A percentile compares a stretch with the other conserved stretches of the same genome.
Evolutionary conservation across 2,329 filamentous ascomycete genomes (phyloP).

Genomic region (Sporothrix pseudoabietina): DNA sequence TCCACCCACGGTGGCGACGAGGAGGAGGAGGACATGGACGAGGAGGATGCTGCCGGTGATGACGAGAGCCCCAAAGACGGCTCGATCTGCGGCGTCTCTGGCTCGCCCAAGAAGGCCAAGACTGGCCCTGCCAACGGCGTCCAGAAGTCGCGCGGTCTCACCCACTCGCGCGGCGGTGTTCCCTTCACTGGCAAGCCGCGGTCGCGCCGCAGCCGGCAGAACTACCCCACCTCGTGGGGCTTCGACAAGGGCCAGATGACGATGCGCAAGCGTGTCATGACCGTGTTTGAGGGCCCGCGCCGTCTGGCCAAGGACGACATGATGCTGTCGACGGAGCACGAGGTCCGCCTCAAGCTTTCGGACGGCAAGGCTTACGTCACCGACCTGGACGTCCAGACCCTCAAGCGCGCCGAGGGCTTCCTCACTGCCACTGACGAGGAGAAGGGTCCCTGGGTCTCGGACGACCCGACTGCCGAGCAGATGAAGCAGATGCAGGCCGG

Average conservation of each 20-base stretch:
- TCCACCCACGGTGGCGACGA: constrained; percentile 46
- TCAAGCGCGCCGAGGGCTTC: constrained; percentile 85
- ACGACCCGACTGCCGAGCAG: constrained; percentile 67
- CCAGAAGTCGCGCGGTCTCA: constrained; percentile 71
- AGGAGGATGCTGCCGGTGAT: constrained; percentile 57
- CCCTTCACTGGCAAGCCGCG: constrained; percentile 57
- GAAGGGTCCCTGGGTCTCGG: constrained; percentile 79
- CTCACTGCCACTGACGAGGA: constrained; percentile 79
- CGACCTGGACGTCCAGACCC: constrained; percentile 86
- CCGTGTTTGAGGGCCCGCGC: constrained; percentile 84
- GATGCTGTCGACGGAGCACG: constrained; percentile 95
- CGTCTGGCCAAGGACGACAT: constrained; percentile 97
- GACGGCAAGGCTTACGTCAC: constrained; percentile 82
- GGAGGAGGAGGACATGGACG: constrained; percentile 51
- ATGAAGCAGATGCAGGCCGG: constrained; percentile 54
- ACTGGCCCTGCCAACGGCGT: constrained; percentile 59
- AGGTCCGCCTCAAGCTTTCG: constrained; percentile 81
- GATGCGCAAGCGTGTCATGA: constrained; percentile 95
- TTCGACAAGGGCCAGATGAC: constrained; percentile 92
- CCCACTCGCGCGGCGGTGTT: constrained; percentile 74
- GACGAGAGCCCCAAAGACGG: constrained; percentile 47
- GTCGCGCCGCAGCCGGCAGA: constrained; percentile 86
- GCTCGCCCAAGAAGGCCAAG: constrained; percentile 54
- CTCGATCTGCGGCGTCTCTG: constrained; percentile 35
- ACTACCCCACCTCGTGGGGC: constrained; percentile 93